Evolutionary conservation across 202 grass and related monocot genomes (phyloP).

Genomic region (Sporobolus alterniflorus): DNA sequence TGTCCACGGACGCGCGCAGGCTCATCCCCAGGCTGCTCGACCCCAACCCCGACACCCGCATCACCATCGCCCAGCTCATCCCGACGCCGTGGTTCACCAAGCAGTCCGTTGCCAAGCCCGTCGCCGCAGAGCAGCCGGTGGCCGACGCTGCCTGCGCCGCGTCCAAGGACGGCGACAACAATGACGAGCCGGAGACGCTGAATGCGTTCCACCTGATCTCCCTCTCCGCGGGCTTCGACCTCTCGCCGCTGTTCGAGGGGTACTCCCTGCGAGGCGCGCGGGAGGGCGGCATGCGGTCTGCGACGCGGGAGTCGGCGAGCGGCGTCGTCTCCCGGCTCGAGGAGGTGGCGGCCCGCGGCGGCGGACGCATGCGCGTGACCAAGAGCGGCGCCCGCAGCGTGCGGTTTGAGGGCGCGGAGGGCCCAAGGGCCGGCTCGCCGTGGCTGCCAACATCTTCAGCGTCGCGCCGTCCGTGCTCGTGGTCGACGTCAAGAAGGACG

Average conservation of each 20-base stretch:
- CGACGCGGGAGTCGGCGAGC: slow-evolving; percentile 60
- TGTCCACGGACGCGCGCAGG: slow-evolving; percentile 63
- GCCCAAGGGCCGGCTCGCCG: slow-evolving; percentile 57
- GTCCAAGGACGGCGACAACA: not conserved
- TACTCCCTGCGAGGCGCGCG: not conserved
- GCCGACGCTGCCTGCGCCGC: not conserved
- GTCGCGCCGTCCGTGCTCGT: slow-evolving; percentile 62
- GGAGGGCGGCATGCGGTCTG: slow-evolving; percentile 57
- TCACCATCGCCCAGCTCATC: slow-evolving; percentile 58
- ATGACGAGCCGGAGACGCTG: slow-evolving; percentile 53
- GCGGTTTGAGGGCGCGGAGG: slow-evolving; percentile 56
- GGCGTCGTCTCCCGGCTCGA: slow-evolving; percentile 57
- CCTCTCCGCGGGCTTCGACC: slow-evolving; percentile 77
- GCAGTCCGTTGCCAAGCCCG: slow-evolving; percentile 32
- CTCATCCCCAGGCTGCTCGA: slow-evolving; percentile 72
- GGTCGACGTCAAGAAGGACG: slow-evolving; percentile 71
- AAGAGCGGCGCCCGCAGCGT: slow-evolving; percentile 67
- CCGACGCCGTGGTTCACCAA: slow-evolving; percentile 71
- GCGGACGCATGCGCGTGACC: slow-evolving; percentile 48
- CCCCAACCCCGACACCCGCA: slow-evolving; percentile 65
- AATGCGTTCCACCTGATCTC: slow-evolving; percentile 94
- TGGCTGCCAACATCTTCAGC: slow-evolving; percentile 78
- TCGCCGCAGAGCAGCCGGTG: slow-evolving; percentile 10
- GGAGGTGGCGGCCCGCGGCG: slow-evolving; percentile 54
- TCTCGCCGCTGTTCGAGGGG: slow-evolving; percentile 77